These are phyloP conservation scores for Kodamaea leandrae DNA, from an alignment of 805 yeast genomes.

Conservation along the genomic window DNA sequence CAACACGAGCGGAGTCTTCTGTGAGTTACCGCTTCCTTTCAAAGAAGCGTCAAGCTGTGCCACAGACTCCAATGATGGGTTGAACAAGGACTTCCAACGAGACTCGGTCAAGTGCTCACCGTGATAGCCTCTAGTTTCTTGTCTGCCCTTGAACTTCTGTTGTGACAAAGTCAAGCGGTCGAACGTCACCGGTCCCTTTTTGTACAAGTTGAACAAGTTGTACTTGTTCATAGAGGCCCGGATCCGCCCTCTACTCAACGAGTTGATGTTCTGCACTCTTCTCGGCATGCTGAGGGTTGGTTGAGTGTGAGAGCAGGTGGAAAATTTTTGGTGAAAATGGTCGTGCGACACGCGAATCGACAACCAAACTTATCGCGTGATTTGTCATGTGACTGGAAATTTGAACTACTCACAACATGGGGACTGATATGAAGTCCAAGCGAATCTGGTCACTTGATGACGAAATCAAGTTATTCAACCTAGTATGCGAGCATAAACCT, in stretches of 20 bases:
- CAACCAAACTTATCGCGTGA: no score
- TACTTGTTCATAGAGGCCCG: slow-evolving; percentile 90
- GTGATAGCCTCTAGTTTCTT: slow-evolving; percentile 90
- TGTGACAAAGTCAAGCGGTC: slow-evolving; percentile 73
- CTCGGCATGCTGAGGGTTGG: slow-evolving; percentile 52
- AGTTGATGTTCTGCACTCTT: slow-evolving; percentile 54
- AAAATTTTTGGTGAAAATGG: slow-evolving; percentile 46
- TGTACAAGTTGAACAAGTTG: slow-evolving; percentile 83
- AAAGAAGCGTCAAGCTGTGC: slow-evolving; percentile 84
- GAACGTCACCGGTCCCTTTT: slow-evolving; percentile 58
- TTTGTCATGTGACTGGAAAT: neutral
- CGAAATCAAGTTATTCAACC: slow-evolving; percentile 58
- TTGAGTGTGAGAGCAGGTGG: neutral
- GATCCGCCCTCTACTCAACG: slow-evolving; percentile 65
- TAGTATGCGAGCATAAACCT: slow-evolving; percentile 66
- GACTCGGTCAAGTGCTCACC: slow-evolving; percentile 90
- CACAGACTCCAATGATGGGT: slow-evolving; percentile 72
- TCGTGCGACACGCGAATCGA: no score
- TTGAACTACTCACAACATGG: neutral
- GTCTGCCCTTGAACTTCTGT: slow-evolving; percentile 89
- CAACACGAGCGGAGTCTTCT: slow-evolving; percentile 75
- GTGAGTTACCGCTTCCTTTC: slow-evolving; percentile 49
- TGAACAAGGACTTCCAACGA: slow-evolving; percentile 72
- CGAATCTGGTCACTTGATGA: slow-evolving; percentile 57
- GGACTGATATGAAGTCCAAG: slow-evolving; percentile 2